Conservation (phyloP, 1,139 yeast species). For the Scheffersomyces insectosa region DNA sequence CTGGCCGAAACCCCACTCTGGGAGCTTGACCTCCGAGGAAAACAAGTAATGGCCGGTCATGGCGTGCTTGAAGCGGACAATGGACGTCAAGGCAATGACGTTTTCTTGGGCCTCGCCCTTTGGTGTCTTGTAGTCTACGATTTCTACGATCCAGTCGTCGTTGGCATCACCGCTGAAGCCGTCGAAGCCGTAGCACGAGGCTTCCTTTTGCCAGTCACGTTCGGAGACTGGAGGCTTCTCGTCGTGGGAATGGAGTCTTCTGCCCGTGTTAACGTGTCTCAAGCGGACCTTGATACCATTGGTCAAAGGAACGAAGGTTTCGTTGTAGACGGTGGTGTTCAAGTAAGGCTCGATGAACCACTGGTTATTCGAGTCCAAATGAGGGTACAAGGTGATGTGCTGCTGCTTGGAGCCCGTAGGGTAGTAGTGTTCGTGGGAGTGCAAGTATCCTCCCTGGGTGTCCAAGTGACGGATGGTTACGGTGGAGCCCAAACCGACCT, state of each 20-base stretch:
- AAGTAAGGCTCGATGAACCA: slow-evolving; percentile 75
- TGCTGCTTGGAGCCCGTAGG: slow-evolving; percentile 95
- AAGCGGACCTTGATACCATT: slow-evolving; percentile 84
- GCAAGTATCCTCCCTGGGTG: slow-evolving; percentile 93
- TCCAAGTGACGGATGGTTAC: slow-evolving; percentile 78
- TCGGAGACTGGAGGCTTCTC: slow-evolving; percentile 91
- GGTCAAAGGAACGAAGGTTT: slow-evolving; percentile 59
- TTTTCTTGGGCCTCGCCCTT: slow-evolving; percentile 60
- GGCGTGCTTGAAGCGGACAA: slow-evolving; percentile 86
- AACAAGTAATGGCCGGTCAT: slow-evolving; percentile 88
- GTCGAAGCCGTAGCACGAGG: slow-evolving; percentile 84
- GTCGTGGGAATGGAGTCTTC: slow-evolving; percentile 95
- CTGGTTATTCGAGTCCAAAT: slow-evolving; percentile 81
- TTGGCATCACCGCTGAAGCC: slow-evolving; percentile 95
- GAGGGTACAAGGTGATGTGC: slow-evolving; percentile 91
- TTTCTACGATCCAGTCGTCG: slow-evolving; percentile 91
- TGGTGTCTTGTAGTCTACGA: slow-evolving; percentile 60
- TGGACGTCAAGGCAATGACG: slow-evolving; percentile 77
- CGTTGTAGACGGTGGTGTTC: slow-evolving; percentile 51
- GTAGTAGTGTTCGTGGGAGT: slow-evolving; percentile 83
- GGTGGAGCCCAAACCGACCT: slow-evolving; percentile 84
- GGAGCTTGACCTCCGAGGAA: slow-evolving; percentile 82
- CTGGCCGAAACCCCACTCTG: slow-evolving; percentile 95
- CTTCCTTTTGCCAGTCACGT: slow-evolving; percentile 96
- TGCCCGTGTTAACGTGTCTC: slow-evolving; percentile 63